Conservation (phyloP, 345 rosid genomes). For the Combretum micranthum region DNA sequence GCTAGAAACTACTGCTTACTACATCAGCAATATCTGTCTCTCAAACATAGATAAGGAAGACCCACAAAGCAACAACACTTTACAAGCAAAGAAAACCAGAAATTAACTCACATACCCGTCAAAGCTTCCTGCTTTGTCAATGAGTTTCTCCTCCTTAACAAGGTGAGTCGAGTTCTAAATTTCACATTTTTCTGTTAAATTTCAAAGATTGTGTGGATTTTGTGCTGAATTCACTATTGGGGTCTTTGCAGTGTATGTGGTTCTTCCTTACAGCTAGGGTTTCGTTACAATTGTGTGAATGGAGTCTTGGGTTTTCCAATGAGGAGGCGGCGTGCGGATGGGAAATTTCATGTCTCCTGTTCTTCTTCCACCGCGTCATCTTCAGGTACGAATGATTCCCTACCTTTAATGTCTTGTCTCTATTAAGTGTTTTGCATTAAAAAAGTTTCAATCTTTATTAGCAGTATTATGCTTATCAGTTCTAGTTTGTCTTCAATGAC, state of each 20-base stretch:
- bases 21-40: background rate
- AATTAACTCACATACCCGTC: background rate
- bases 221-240: conserved; percentile 4
- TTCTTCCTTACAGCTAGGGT: conserved; percentile 28
- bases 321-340: conserved; percentile 14
- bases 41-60: conserved; percentile 4
- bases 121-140: conserved; percentile 1
- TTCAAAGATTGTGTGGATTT: background rate
- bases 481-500: too few relatives aligned
- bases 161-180: conserved; percentile 12
- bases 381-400: conserved; percentile 12
- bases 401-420: background rate
- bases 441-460: background rate
- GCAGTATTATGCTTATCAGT: background rate
- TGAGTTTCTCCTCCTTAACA: conserved; percentile 19
- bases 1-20: background rate
- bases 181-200: background rate
- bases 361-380: conserved; percentile 32
- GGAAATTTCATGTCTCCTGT: conserved; percentile 30
- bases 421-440: conserved; percentile 3
- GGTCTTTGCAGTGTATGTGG: conserved; percentile 29
- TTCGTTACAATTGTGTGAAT: conserved; percentile 24
- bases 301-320: conserved; percentile 27
- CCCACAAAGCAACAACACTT: background rate
- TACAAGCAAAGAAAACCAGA: background rate